Percentiles rank a stretch among this genome's conserved stretches.
Evolutionary conservation across 345 rosid genomes (phyloP).

Genomic region (rapeseed (Brassica napus)): DNA sequence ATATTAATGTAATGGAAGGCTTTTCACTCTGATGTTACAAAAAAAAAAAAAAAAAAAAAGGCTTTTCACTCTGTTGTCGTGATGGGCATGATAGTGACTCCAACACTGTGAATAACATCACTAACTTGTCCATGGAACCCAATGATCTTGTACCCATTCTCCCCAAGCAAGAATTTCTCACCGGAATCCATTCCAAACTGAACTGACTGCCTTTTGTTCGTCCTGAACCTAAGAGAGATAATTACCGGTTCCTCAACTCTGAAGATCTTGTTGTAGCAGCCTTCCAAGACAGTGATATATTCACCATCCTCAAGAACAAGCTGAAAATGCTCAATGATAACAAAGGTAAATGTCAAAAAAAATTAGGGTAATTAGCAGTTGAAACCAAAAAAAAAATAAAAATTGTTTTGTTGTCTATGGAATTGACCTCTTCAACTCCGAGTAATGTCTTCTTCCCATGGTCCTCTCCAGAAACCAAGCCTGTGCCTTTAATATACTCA

Average conservation of each 20-base stretch:
- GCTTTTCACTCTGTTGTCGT: neutral
- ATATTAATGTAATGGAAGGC: neutral
- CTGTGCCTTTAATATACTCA: neutral
- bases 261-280: slow-evolving; percentile 16
- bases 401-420: neutral
- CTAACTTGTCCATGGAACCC: slow-evolving; percentile 36
- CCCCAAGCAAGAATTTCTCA: slow-evolving; percentile 8
- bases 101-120: neutral
- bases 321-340: slow-evolving; percentile 13
- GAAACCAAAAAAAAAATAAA: too few relatives aligned
- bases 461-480: neutral
- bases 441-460: neutral
- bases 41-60: too few relatives aligned
- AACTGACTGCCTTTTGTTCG: slow-evolving; percentile 25
- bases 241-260: slow-evolving; percentile 3
- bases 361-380: too few relatives aligned
- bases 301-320: slow-evolving; percentile 34
- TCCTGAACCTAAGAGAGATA: slow-evolving; percentile 19
- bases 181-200: slow-evolving; percentile 22
- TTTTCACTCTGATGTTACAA: too few relatives aligned
- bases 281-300: slow-evolving; percentile 20
- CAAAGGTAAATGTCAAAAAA: neutral
- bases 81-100: neutral
- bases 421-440: neutral
- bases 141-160: slow-evolving; percentile 14